phyloP scores from a whole-genome alignment of 805 yeast species.

The Hanseniaspora taiwanica region DNA sequence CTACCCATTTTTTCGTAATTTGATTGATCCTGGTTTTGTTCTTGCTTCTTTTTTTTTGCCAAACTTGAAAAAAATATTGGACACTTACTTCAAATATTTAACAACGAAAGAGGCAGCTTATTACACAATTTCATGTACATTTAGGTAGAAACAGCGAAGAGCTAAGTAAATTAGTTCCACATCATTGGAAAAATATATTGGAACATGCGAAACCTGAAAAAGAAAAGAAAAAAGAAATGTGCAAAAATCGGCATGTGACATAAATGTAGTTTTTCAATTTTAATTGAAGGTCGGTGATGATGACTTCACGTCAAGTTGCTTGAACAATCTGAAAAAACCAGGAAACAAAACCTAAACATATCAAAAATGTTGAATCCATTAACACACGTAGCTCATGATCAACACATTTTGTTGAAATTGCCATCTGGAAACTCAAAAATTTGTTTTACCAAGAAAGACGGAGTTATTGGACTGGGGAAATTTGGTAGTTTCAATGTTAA shows the following conservation, averaged over 20 bases:
- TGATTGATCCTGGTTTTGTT: not conserved
- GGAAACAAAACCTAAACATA: not conserved
- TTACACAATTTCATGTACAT: no score
- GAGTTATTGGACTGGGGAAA: constrained; percentile 67
- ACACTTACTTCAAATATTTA: not conserved
- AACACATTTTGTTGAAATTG: constrained; percentile 47
- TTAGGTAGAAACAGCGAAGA: no score
- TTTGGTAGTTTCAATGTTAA: constrained; percentile 76
- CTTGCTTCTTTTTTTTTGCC: not conserved
- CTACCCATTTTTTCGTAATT: constrained; percentile 46
- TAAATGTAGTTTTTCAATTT: not conserved
- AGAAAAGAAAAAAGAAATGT: not conserved
- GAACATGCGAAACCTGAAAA: not conserved
- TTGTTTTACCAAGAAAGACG: constrained; percentile 48
- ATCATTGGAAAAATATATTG: not conserved
- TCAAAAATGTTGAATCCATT: constrained; percentile 14
- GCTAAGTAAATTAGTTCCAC: not conserved
- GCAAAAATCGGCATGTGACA: not conserved
- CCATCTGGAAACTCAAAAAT: constrained; percentile 76
- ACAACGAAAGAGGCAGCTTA: no score
- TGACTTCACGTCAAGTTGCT: no score
- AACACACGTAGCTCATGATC: constrained; percentile 17
- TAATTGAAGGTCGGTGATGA: no score
- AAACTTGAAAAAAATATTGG: not conserved
- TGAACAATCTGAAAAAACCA: not conserved